Evolutionary conservation across 1,139 yeast species (phyloP).

Genomic region (Diutina scorzettiae): DNA sequence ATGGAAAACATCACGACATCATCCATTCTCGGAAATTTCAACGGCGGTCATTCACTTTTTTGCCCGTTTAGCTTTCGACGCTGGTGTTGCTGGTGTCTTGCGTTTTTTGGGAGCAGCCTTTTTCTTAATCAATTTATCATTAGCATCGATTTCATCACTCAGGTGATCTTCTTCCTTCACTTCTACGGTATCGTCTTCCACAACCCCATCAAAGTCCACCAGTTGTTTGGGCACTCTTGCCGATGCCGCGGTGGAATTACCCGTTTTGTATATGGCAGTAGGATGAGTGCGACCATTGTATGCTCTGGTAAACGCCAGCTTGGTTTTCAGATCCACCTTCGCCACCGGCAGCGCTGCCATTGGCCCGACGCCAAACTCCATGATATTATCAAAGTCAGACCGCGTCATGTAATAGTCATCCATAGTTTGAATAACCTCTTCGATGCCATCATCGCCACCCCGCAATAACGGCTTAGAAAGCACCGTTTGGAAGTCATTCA

Average conservation of each 20-base stretch:
- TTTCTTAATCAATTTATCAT: slow-evolving; percentile 26
- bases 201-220: slow-evolving; percentile 50
- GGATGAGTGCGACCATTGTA: slow-evolving; percentile 76
- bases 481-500: slow-evolving; percentile 49
- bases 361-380: slow-evolving; percentile 72
- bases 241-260: slow-evolving; percentile 33
- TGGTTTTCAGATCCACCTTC: slow-evolving; percentile 64
- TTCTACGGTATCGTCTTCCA: slow-evolving; percentile 41
- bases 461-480: slow-evolving; percentile 44
- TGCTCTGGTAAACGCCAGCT: slow-evolving; percentile 74
- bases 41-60: background rate
- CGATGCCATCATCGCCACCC: slow-evolving; percentile 51
- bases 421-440: slow-evolving; percentile 52
- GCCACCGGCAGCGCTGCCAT: slow-evolving; percentile 30
- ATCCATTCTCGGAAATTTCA: too few relatives aligned
- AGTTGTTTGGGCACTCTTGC: slow-evolving; percentile 17
- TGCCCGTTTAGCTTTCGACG: too few relatives aligned
- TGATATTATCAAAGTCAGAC: slow-evolving; percentile 83
- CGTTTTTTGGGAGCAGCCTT: slow-evolving; percentile 11
- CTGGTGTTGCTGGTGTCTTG: too few relatives aligned
- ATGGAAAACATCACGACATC: too few relatives aligned
- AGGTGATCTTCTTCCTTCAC: slow-evolving; percentile 24
- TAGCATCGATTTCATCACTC: slow-evolving; percentile 19
- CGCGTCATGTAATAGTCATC: slow-evolving; percentile 77
- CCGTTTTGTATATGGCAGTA: slow-evolving; percentile 67